Conservation (phyloP, 768 basidiomycete species). For the Tricholoma hemisulphureum region DNA sequence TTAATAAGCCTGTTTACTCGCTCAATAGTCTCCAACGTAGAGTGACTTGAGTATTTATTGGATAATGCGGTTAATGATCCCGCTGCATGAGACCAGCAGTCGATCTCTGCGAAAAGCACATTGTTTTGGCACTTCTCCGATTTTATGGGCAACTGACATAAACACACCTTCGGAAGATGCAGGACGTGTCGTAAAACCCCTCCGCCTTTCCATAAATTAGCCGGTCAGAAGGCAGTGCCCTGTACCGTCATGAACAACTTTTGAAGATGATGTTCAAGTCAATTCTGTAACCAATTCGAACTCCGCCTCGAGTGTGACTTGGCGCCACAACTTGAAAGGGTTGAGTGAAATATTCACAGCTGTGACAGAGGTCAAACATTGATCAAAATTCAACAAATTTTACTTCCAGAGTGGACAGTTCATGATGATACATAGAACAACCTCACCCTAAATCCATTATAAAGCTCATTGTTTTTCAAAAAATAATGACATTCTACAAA, state of each 20-base stretch:
- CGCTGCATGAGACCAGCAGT: slow-evolving; percentile 72
- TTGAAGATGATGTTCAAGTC: slow-evolving; percentile 15
- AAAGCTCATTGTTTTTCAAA: too few relatives aligned
- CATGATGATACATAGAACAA: too few relatives aligned
- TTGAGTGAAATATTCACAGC: too few relatives aligned
- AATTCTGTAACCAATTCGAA: slow-evolving; percentile 13
- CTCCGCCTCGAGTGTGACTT: slow-evolving; percentile 13
- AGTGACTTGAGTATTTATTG: slow-evolving; percentile 48
- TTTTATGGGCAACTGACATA: slow-evolving; percentile 8
- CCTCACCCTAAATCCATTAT: too few relatives aligned
- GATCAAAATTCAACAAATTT: too few relatives aligned
- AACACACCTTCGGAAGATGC: slow-evolving; percentile 73
- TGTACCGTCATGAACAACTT: slow-evolving; percentile 15
- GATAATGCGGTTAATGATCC: slow-evolving; percentile 57
- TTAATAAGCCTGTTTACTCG: slow-evolving; percentile 73
- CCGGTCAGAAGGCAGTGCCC: slow-evolving; percentile 5
- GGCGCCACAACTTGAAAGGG: too few relatives aligned
- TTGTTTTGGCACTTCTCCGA: not conserved
- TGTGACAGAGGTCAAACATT: not conserved
- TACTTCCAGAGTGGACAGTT: too few relatives aligned
- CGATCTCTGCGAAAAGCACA: slow-evolving; percentile 53
- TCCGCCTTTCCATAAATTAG: slow-evolving; percentile 61
- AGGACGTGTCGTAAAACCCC: slow-evolving; percentile 58
- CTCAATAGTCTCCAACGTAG: slow-evolving; percentile 57
- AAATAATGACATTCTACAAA: too few relatives aligned